phyloP scores from a whole-genome alignment of 2,329 filamentous ascomycete species.

The Xylariaceae sp. region DNA sequence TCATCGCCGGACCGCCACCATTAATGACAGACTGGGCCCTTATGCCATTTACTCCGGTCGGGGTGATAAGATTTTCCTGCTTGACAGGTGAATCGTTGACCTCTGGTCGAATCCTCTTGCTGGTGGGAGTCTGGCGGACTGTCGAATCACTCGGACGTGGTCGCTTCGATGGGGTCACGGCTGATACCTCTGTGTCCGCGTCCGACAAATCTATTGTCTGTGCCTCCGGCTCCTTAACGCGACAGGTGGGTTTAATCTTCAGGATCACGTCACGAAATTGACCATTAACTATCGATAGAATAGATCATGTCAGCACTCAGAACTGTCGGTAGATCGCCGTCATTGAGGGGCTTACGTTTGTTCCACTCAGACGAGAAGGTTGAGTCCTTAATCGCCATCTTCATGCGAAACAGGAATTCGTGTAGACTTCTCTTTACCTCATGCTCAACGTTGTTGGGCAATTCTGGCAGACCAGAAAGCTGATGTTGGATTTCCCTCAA shows the following conservation, averaged over 20 bases:
- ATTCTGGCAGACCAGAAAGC: slow-evolving; percentile 61
- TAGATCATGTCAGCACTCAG: neutral
- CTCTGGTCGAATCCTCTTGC: slow-evolving; percentile 24
- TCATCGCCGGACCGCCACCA: slow-evolving; percentile 8
- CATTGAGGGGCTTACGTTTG: neutral
- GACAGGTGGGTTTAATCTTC: slow-evolving; percentile 34
- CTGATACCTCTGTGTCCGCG: slow-evolving; percentile 26
- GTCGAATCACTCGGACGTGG: slow-evolving; percentile 31
- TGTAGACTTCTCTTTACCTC: slow-evolving; percentile 60
- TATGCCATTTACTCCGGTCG: slow-evolving; percentile 19
- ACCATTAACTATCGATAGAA: slow-evolving; percentile 20
- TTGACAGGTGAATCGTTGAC: slow-evolving; percentile 33
- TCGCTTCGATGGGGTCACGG: slow-evolving; percentile 25
- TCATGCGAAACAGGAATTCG: slow-evolving; percentile 54
- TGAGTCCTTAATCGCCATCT: slow-evolving; percentile 50
- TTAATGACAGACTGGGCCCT: slow-evolving; percentile 25
- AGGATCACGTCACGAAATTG: slow-evolving; percentile 34
- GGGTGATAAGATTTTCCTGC: slow-evolving; percentile 31
- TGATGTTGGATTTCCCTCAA: slow-evolving; percentile 52
- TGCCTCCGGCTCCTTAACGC: slow-evolving; percentile 25
- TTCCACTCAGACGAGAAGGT: slow-evolving; percentile 37
- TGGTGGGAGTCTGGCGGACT: slow-evolving; percentile 24
- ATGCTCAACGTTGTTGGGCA: slow-evolving; percentile 65
- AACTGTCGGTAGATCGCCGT: neutral
- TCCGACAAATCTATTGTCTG: slow-evolving; percentile 31